Percentiles rank a stretch among this genome's conserved stretches.
Evolutionary conservation across 148 eudicot species (phyloP).

Genomic region (Gaultheria prostrata): DNA sequence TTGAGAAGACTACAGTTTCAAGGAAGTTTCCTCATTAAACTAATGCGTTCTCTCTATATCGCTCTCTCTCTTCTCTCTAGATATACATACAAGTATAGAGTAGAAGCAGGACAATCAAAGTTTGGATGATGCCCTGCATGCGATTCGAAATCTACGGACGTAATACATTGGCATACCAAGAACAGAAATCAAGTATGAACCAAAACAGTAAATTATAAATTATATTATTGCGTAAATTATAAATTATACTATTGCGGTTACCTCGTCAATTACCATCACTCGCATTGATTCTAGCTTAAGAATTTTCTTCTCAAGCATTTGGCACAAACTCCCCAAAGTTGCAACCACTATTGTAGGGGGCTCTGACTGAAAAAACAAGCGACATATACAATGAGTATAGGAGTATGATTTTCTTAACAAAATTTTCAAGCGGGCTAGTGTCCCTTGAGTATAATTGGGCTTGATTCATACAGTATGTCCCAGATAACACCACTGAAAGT

Average conservation of each 20-base stretch:
- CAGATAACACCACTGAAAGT: neutral
- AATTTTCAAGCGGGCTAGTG: neutral
- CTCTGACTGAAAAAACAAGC: conserved; percentile 57
- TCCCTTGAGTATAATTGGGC: neutral
- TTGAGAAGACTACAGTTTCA: neutral
- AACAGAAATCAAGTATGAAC: neutral
- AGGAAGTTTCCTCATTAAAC: neutral
- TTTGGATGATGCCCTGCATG: neutral
- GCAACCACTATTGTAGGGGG: conserved; percentile 90
- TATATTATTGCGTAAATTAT: neutral
- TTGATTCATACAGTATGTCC: neutral
- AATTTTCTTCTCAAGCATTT: conserved; percentile 75
- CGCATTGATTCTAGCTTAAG: conserved; percentile 61
- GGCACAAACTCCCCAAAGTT: conserved; percentile 80
- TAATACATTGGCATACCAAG: neutral
- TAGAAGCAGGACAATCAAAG: neutral
- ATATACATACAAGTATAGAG: neutral
- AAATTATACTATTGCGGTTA: conserved; percentile 17
- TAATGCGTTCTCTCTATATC: neutral
- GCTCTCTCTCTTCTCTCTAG: neutral
- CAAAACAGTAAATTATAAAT: neutral
- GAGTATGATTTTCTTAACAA: neutral
- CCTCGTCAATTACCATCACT: conserved; percentile 94
- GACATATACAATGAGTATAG: neutral
- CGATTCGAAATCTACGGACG: neutral